Evolutionary conservation across 225 moss, liverwort and hornwort genomes (phyloP), one percentile per base, ranked within the genome.

Genomic region (Polytrichum commune): DNA sequence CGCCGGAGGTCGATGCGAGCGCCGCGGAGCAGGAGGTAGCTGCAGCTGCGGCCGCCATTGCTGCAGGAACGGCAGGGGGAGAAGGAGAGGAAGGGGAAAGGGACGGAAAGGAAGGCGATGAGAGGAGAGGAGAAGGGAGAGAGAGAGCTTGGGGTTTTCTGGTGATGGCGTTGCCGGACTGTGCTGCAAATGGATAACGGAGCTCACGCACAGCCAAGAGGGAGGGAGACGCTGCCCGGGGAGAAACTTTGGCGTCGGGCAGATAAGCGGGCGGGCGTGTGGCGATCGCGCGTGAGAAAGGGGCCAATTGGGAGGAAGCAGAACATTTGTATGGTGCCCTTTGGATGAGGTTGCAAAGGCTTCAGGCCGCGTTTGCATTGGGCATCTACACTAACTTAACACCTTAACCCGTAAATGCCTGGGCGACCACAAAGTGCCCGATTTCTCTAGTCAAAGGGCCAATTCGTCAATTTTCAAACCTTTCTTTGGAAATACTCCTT

Each of bases 1-100:
- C 55, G 2, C 77, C 75, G 1, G 74, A 73, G 55, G 80, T 57
- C 35, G 56, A 35, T 62, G 81, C 76, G 55, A 77, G 81, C 55
- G 71, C 73, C 56, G 61, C 85, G 19, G 79, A 78, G 30, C 74
- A 27, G 60, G 77, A 79, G 18, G 75, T 77, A 22, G 78, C 53
- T 16, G 62, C 72, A 26, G 83, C 72, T 68, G 86, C 83, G 79
- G 82, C 64, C 46, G 24, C 71, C 63, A 57, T 62, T 19, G 60
- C 25, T 38, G 69, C 35, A 25, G 62, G 26, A 27, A 62, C 9
- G 27, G 24, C 13, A 23, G 27, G 27, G 62, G 3, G 22, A 56
- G 56, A 19, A 58, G 38, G 38, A 38, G 38, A 38, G 38, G 38
- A 9, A 2, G 25, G 9, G 2, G 35, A 35, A 9, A 35, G 29